Evolutionary conservation across 768 basidiomycete genomes (phyloP).

Genomic region (Podaxis sp.): DNA sequence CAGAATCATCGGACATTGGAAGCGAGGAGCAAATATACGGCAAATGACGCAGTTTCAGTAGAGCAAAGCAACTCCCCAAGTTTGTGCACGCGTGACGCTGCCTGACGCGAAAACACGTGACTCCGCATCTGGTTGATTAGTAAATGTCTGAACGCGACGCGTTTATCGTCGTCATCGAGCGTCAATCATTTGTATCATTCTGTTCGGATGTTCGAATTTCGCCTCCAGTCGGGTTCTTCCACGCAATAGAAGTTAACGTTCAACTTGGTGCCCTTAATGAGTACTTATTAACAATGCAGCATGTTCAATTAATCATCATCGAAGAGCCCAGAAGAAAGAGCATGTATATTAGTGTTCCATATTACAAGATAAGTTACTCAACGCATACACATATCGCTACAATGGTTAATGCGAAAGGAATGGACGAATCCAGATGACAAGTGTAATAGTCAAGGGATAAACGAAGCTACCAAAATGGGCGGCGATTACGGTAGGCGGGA

Average conservation of each 20-base stretch:
- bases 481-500: background rate
- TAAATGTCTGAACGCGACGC: background rate
- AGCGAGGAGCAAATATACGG: background rate
- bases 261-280: too few species aligned
- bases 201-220: too few species aligned
- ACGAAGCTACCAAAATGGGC: background rate
- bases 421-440: background rate
- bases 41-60: background rate
- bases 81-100: background rate
- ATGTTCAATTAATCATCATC: background rate
- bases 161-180: background rate
- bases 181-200: too few species aligned
- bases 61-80: background rate
- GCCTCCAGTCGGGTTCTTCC: too few species aligned
- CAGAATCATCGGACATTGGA: too few species aligned
- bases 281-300: too few species aligned
- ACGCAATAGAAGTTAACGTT: too few species aligned
- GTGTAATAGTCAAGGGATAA: background rate
- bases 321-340: background rate
- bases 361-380: background rate
- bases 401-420: background rate
- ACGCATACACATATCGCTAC: background rate
- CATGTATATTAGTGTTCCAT: background rate
- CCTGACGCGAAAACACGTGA: slow-evolving; percentile 12
- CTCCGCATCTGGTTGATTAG: background rate